These are phyloP conservation scores for Spongospora subterranea DNA, from an alignment of 208 protist species.

Conservation along the genomic window DNA sequence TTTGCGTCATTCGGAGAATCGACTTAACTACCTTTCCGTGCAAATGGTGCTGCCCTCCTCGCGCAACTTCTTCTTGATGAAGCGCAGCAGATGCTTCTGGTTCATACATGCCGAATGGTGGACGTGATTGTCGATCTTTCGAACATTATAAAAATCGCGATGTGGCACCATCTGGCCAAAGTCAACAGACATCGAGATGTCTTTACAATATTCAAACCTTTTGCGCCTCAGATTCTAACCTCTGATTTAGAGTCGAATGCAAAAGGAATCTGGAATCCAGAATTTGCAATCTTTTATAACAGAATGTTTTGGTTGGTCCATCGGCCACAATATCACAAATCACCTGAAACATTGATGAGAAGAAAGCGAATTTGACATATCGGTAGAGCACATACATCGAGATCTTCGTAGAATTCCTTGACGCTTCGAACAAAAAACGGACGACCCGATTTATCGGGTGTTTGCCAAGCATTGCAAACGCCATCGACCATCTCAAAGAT, in stretches of 20 bases:
- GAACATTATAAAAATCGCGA: conserved; percentile 76
- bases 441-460: conserved; percentile 17
- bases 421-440: not conserved
- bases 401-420: conserved; percentile 57
- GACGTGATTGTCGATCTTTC: conserved; percentile 75
- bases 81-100: conserved; percentile 71
- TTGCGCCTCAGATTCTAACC: conserved; percentile 53
- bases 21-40: not conserved
- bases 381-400: not conserved
- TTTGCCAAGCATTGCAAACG: conserved; percentile 38
- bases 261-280: conserved; percentile 63
- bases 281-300: conserved; percentile 65
- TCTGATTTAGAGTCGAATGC: conserved; percentile 62
- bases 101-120: conserved; percentile 70
- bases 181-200: not conserved
- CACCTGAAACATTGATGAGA: not conserved
- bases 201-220: conserved; percentile 12
- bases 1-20: not conserved
- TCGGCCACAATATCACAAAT: conserved; percentile 54
- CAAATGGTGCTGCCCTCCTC: not conserved
- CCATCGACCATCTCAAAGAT: conserved; percentile 66
- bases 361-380: not conserved
- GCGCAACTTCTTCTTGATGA: conserved; percentile 72
- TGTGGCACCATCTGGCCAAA: conserved; percentile 65
- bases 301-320: conserved; percentile 63